Conservation (phyloP, 108 stramenopile genomes). For the Chaetoceros tenuissimus region DNA sequence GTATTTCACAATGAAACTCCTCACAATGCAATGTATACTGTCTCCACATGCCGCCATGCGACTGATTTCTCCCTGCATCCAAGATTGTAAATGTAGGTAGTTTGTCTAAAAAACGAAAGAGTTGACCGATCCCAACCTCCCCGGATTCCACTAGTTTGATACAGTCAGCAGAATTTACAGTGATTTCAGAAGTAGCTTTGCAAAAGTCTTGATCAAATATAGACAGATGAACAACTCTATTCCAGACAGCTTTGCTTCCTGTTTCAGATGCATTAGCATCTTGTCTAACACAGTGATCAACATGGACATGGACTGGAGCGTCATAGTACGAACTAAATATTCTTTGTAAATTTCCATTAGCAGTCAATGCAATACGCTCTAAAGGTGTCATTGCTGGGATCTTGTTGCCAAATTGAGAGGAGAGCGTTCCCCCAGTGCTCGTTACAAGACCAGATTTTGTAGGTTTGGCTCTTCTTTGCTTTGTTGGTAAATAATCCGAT, state of each 20-base stretch:
- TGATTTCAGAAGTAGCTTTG: constrained; percentile 55
- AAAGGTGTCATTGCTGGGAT: constrained; percentile 27
- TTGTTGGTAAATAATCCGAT: neutral
- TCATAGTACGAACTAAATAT: constrained; percentile 76
- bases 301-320: constrained; percentile 58
- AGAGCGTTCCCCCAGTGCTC: constrained; percentile 30
- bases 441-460: constrained; percentile 26
- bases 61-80: constrained; percentile 43
- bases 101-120: constrained; percentile 67
- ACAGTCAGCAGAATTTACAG: constrained; percentile 37
- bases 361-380: constrained; percentile 76
- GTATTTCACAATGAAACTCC: constrained; percentile 43
- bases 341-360: constrained; percentile 81
- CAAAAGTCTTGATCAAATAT: constrained; percentile 33
- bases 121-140: constrained; percentile 62
- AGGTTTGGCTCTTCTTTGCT: neutral
- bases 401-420: constrained; percentile 19
- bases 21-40: constrained; percentile 32
- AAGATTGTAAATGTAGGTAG: constrained; percentile 61
- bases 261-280: neutral
- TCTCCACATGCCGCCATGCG: constrained; percentile 37
- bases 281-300: constrained; percentile 41
- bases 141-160: constrained; percentile 54
- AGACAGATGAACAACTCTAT: constrained; percentile 39
- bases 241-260: constrained; percentile 15